phyloP scores from a whole-genome alignment of 164 flowering plant species.

The Magnolia officinalis region DNA sequence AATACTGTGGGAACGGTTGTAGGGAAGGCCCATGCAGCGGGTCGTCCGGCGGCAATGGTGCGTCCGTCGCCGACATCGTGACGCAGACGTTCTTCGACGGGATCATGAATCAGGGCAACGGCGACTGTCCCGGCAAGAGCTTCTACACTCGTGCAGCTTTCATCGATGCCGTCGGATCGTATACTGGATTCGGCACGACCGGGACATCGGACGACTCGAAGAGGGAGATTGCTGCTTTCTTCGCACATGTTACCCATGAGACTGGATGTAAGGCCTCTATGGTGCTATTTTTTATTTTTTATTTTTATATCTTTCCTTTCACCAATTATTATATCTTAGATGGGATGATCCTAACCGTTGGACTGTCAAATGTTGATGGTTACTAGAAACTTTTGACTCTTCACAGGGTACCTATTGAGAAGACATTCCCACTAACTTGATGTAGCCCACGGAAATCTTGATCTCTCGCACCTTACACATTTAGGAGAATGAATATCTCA shows the following conservation, averaged over 20 bases:
- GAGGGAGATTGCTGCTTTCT: slow-evolving; percentile 72
- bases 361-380: not conserved
- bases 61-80: slow-evolving; percentile 22
- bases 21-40: no score
- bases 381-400: not conserved
- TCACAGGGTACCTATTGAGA: no score
- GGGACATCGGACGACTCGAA: slow-evolving; percentile 45
- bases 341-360: not conserved
- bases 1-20: no score
- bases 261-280: slow-evolving; percentile 50
- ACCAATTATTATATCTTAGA: not conserved
- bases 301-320: not conserved
- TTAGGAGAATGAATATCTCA: no score
- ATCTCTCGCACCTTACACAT: no score
- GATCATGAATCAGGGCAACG: slow-evolving; percentile 31
- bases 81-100: slow-evolving; percentile 41
- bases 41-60: no score
- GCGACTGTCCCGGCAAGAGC: slow-evolving; percentile 38
- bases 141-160: slow-evolving; percentile 50
- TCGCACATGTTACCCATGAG: slow-evolving; percentile 29
- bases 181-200: slow-evolving; percentile 39
- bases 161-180: slow-evolving; percentile 37
- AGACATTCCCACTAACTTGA: no score
- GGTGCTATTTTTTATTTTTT: not conserved
- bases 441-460: no score